Evolutionary conservation across 176 grass and related monocot genomes (phyloP).

Genomic region (Sorghum bicolor): DNA sequence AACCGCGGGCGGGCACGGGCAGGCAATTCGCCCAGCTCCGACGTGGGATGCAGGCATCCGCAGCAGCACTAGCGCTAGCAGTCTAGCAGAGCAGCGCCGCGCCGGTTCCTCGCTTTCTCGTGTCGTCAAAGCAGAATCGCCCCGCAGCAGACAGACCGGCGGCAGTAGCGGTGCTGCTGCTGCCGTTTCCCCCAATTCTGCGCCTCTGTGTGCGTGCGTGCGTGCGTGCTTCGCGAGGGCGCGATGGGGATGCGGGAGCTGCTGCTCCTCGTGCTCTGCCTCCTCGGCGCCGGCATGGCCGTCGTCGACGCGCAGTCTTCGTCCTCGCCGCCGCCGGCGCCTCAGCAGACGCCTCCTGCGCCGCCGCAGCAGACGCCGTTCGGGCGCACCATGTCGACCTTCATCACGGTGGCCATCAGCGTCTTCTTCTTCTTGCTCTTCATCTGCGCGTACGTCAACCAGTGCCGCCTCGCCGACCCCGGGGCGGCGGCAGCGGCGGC

Average conservation of each 20-base stretch:
- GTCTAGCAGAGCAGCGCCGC: too few relatives aligned
- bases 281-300: neutral
- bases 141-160: neutral
- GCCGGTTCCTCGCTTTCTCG: neutral
- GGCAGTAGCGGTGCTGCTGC: neutral
- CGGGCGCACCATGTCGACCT: conserved; percentile 57
- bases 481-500: neutral
- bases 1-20: too few relatives aligned
- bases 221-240: neutral
- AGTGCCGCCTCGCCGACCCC: conserved; percentile 42
- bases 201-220: neutral
- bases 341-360: neutral
- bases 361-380: conserved; percentile 24
- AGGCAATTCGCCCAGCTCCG: neutral
- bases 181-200: neutral
- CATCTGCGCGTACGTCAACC: conserved; percentile 74
- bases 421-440: conserved; percentile 81
- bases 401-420: conserved; percentile 58
- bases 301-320: neutral
- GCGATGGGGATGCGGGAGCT: conserved; percentile 25
- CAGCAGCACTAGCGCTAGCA: neutral
- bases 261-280: conserved; percentile 22
- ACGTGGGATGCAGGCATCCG: neutral
- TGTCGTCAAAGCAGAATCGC: conserved; percentile 33
- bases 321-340: neutral